A percentile compares a stretch with the other conserved stretches of the same genome.
phyloP scores from a whole-genome alignment of 2,329 filamentous ascomycete species.

The Neoarthrinium moseri region DNA sequence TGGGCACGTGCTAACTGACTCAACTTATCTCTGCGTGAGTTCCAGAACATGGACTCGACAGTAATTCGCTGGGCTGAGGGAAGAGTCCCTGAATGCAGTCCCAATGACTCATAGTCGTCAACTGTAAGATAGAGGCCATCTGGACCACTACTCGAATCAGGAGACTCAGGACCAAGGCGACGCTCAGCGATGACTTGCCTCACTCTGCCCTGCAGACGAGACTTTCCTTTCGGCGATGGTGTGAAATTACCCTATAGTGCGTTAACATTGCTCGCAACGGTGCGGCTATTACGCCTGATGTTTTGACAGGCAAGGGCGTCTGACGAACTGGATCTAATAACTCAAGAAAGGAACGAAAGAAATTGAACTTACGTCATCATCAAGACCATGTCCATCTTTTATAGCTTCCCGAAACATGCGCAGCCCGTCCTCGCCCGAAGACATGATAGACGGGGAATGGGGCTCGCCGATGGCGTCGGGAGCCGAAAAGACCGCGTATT shows the following conservation, averaged over 20 bases:
- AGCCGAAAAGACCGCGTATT: conserved; percentile 26
- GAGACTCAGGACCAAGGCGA: conserved; percentile 13
- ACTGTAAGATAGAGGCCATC: conserved; percentile 24
- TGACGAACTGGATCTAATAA: too few relatives aligned
- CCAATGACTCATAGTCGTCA: conserved; percentile 24
- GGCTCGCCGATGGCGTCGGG: conserved; percentile 18
- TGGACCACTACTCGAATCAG: conserved; percentile 13
- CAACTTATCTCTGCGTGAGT: conserved; percentile 23
- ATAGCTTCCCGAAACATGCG: conserved; percentile 26
- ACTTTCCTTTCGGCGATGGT: conserved; percentile 20
- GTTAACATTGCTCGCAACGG: not conserved
- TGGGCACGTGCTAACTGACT: conserved; percentile 17
- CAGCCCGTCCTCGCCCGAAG: conserved; percentile 22
- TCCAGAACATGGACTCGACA: conserved; percentile 28
- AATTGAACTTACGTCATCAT: conserved; percentile 21
- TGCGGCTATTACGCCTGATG: too few relatives aligned
- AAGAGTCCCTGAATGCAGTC: conserved; percentile 25
- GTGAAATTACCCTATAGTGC: conserved; percentile 23
- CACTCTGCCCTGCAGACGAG: conserved; percentile 21
- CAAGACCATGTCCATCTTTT: conserved; percentile 21
- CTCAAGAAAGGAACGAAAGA: not conserved
- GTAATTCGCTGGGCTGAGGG: conserved; percentile 24
- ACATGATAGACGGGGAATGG: conserved; percentile 27
- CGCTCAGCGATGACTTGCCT: conserved; percentile 27
- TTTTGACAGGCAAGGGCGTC: too few relatives aligned